These are phyloP conservation scores for Candida tammaniensis DNA, from an alignment of 805 yeast genomes.

Conservation along the genomic window DNA sequence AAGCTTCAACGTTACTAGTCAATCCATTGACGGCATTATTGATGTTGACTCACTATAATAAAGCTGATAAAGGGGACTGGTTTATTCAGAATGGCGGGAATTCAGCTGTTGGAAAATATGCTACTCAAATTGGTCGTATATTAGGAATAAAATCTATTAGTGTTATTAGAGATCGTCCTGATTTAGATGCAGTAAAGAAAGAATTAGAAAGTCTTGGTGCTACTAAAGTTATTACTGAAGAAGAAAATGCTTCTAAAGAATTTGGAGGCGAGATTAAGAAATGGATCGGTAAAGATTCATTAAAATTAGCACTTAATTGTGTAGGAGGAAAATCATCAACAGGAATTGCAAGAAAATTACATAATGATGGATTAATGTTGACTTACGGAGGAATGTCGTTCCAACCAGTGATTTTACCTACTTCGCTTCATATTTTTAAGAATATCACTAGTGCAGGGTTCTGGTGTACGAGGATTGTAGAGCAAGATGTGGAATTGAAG, in stretches of 20 bases:
- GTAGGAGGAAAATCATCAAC: conserved; percentile 90
- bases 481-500: conserved; percentile 34
- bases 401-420: conserved; percentile 91
- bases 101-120: conserved; percentile 91
- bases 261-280: conserved; percentile 59
- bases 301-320: conserved; percentile 83
- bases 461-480: conserved; percentile 73
- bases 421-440: conserved; percentile 86
- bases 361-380: conserved; percentile 69
- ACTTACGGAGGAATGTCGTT: conserved; percentile 98
- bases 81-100: conserved; percentile 95
- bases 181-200: conserved; percentile 56
- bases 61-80: conserved; percentile 75
- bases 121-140: conserved; percentile 78
- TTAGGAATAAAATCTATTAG: conserved; percentile 81
- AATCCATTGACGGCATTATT: conserved; percentile 92
- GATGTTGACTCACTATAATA: conserved; percentile 70
- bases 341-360: conserved; percentile 78
- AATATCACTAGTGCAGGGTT: conserved; percentile 83
- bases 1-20: conserved; percentile 88
- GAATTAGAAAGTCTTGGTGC: conserved; percentile 73
- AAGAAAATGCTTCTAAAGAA: conserved; percentile 67
- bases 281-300: conserved; percentile 49
- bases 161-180: conserved; percentile 82
- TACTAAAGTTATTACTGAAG: conserved; percentile 85